Evolutionary conservation across 1,284 basidiomycete genomes (phyloP).

Genomic region (Leccinum solheimii): DNA sequence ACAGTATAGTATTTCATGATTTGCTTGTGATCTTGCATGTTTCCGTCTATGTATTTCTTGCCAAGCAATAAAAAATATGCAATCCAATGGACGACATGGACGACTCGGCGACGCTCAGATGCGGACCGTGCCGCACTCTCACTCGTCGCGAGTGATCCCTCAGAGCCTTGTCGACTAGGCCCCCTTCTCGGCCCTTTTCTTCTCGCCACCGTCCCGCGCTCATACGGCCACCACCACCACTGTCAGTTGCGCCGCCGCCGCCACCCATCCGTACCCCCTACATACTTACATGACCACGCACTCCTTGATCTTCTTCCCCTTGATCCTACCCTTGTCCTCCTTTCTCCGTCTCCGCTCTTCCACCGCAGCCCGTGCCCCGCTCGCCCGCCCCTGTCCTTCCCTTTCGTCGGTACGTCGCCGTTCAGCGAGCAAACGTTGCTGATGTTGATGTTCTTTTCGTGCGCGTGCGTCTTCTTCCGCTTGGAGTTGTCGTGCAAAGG

Average conservation of each 20-base stretch:
- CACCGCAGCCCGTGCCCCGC: not conserved
- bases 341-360: constrained; percentile 14
- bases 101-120: not conserved
- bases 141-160: not conserved
- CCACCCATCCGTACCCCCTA: not conserved
- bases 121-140: not conserved
- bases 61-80: not conserved
- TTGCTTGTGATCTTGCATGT: not conserved
- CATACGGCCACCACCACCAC: not conserved
- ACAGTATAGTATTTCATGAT: not conserved
- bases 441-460: constrained; percentile 40
- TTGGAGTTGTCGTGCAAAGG: constrained; percentile 70
- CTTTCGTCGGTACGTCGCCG: not conserved
- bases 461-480: constrained; percentile 67
- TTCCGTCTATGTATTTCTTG: not conserved
- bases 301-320: constrained; percentile 50
- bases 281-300: constrained; percentile 60
- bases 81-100: not conserved
- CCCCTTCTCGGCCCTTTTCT: not conserved
- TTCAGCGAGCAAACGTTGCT: constrained; percentile 12
- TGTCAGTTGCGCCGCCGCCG: not conserved
- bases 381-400: not conserved
- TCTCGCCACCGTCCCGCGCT: not conserved
- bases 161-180: not conserved
- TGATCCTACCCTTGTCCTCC: constrained; percentile 21